Evolutionary conservation across 2,329 filamentous ascomycete genomes (phyloP).

Genomic region (Corynespora cassiicola): DNA sequence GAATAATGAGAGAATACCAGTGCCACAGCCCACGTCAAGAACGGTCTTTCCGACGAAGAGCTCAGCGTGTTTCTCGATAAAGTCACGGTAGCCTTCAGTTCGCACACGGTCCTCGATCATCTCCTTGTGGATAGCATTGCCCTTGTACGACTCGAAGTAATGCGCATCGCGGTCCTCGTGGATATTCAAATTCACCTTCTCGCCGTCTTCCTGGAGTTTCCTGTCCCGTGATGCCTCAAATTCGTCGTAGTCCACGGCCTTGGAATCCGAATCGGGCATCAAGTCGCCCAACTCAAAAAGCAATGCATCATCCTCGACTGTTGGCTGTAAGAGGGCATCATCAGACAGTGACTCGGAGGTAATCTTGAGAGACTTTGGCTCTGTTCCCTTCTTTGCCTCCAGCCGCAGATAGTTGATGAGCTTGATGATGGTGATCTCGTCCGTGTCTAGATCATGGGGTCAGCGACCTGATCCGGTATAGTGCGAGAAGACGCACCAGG

Average conservation of each 20-base stretch:
- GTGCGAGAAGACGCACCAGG: constrained; percentile 26
- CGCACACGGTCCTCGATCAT: constrained; percentile 93
- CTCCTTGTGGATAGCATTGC: constrained; percentile 84
- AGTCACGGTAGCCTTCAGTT: constrained; percentile 92
- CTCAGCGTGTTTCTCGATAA: constrained; percentile 90
- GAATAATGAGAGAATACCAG: constrained; percentile 91
- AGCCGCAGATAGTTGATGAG: constrained; percentile 57
- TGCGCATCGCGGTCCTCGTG: constrained; percentile 62
- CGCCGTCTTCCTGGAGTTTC: constrained; percentile 42
- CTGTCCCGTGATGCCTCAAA: constrained; percentile 49
- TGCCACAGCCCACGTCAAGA: constrained; percentile 85
- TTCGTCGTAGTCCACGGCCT: constrained; percentile 39
- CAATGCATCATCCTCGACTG: constrained; percentile 86
- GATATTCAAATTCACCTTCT: constrained; percentile 33
- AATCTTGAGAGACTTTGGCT: constrained; percentile 56
- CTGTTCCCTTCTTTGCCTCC: constrained; percentile 45
- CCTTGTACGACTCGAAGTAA: constrained; percentile 70
- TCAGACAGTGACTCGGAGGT: constrained; percentile 71
- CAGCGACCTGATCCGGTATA: constrained; percentile 21
- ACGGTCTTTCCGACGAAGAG: constrained; percentile 86
- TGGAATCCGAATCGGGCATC: constrained; percentile 34
- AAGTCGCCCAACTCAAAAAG: constrained; percentile 88
- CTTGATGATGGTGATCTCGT: constrained; percentile 41
- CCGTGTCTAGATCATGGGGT: constrained; percentile 32
- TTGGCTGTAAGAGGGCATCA: constrained; percentile 82